Conservation (phyloP, 495 filamentous ascomycete genomes). For the Tuber brumale region DNA sequence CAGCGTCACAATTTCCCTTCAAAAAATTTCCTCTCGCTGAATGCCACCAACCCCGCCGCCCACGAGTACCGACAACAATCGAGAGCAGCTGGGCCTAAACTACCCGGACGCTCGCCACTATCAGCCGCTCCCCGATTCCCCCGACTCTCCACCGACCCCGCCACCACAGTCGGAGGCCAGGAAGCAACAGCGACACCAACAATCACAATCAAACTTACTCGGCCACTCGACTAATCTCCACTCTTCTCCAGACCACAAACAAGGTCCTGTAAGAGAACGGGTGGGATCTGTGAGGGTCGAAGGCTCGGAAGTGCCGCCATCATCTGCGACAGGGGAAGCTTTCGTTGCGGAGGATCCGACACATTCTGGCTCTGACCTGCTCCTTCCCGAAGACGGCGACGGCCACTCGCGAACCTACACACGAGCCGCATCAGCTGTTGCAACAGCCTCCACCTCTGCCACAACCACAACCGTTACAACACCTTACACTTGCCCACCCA, state of each 20-base stretch:
- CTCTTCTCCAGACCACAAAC: background rate
- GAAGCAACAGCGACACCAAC: background rate
- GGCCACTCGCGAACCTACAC: background rate
- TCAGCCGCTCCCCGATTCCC: slow-evolving; percentile 30
- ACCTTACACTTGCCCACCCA: slow-evolving; percentile 2
- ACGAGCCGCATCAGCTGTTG: slow-evolving; percentile 4
- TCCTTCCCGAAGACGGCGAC: slow-evolving; percentile 3
- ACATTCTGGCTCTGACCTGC: slow-evolving; percentile 1
- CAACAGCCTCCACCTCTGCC: slow-evolving; percentile 2
- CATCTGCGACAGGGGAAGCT: background rate
- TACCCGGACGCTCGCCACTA: slow-evolving; percentile 30
- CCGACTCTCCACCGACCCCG: slow-evolving; percentile 16
- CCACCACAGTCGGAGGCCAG: slow-evolving; percentile 16
- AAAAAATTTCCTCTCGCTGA: background rate
- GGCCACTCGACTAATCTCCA: background rate
- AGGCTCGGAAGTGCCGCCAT: background rate
- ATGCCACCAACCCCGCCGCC: slow-evolving; percentile 39
- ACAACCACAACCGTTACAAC: slow-evolving; percentile 1
- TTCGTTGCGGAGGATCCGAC: background rate
- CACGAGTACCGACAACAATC: slow-evolving; percentile 29
- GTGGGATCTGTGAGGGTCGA: background rate
- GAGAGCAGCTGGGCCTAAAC: slow-evolving; percentile 27
- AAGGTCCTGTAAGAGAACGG: background rate
- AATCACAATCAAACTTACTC: background rate
- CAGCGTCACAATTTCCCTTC: background rate